Evolutionary conservation across 768 basidiomycete genomes (phyloP), one percentile per base, ranked within the genome.

Genomic region (Serendipita sp.): DNA sequence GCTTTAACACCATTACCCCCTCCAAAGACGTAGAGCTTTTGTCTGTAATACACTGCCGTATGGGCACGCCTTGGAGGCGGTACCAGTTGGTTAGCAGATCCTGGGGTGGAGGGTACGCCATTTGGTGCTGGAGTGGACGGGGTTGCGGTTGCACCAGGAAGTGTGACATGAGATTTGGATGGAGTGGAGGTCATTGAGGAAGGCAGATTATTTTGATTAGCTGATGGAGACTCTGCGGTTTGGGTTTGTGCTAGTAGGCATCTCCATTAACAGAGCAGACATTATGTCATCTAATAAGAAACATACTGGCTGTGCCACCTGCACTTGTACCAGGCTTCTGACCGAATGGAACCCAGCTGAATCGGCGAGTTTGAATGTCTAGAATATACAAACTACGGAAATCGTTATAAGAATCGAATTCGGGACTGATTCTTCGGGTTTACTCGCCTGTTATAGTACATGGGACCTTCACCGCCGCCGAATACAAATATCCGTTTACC

Each of bases 1-100:
- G 94, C 92, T n/a, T 81, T 82, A 76, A 86, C 78, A 0, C 94
- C 94, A 66, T 91, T 94, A 2, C 94, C 93, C n/a, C 94, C 92
- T 5, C 92, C 94, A 70, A 95, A 96, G 2, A 96, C 75, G 77
- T 88, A 90, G 0, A 97, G 80, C 71, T 82, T 85, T 65, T 80
- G 78, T 34, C 77, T 76, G 70, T 91, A 85, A 23, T 84, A 75
- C 13, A 93, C 87, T 0, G 90, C 83, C 0, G 91, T 89, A 73
- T 97, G 94, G 1, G 94, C 92, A 32, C 94, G 84, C 7, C 94
- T 83, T 2, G 86, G 84, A 2, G 83, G 80, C 0, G 89, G 72
- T 23, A 70, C 65, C 5, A 67, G 56, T 35, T 11, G 56, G 1
- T 11, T 60, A n/a, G 23, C n/a, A 1, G 23, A 36, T 60, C 23